Evolutionary conservation across 441 rosid species (phyloP).

Genomic region (Pelargonium citronellum): DNA sequence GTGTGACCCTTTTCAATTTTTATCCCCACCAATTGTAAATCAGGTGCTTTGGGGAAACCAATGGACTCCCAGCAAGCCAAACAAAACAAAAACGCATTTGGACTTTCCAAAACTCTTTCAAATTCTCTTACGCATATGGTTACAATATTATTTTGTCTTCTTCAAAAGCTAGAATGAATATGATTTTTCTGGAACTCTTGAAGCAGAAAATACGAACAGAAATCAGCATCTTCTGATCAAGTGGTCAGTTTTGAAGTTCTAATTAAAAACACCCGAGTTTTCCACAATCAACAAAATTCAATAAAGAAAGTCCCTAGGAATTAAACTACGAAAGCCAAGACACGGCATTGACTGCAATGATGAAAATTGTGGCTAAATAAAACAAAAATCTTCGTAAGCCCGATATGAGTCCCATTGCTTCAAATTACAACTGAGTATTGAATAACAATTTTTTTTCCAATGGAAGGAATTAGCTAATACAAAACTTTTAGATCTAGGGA

Average conservation of each 20-base stretch:
- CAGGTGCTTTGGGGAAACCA: not conserved
- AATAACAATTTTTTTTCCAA: not conserved
- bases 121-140: not conserved
- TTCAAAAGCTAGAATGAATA: not conserved
- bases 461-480: not conserved
- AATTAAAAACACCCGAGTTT: not conserved
- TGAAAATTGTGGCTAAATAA: not conserved
- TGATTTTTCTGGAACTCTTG: constrained; percentile 2
- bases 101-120: too few relatives aligned
- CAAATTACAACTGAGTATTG: not conserved
- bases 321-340: not conserved
- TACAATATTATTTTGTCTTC: not conserved
- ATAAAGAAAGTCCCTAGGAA: not conserved
- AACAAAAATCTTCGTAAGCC: not conserved
- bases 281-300: not conserved
- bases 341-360: not conserved
- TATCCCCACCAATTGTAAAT: not conserved
- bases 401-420: not conserved
- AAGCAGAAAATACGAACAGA: not conserved
- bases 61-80: constrained; percentile 5
- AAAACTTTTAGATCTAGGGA: not conserved
- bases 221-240: too few relatives aligned
- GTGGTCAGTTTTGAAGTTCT: too few relatives aligned
- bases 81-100: not conserved
- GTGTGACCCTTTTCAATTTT: not conserved